phyloP scores from a whole-genome alignment of 2,329 filamentous ascomycete species.

The Alternaria novae-zelandiae region DNA sequence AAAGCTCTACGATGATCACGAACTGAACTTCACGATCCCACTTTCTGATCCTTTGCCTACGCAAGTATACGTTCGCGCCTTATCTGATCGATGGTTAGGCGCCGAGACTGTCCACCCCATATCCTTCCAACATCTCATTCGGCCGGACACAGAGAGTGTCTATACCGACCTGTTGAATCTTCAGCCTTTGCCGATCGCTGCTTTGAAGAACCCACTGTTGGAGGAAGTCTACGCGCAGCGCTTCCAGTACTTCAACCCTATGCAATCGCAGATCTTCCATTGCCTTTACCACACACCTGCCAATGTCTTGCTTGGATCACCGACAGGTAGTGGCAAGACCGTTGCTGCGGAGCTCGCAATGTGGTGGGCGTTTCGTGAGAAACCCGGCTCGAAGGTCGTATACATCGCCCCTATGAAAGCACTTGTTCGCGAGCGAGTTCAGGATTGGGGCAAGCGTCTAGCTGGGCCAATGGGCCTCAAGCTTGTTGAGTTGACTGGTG shows the following conservation, averaged over 20 bases:
- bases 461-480: constrained; percentile 84
- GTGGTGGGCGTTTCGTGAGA: constrained; percentile 99
- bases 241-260: constrained; percentile 97
- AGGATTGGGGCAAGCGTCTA: constrained; percentile 88
- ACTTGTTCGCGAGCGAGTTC: constrained; percentile 91
- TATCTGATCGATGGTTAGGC: constrained; percentile 95
- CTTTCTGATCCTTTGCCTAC: constrained; percentile 90
- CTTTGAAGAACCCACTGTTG: constrained; percentile 82
- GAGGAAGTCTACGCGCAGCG: constrained; percentile 88
- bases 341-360: constrained; percentile 95
- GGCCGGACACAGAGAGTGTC: constrained; percentile 95
- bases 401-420: constrained; percentile 99
- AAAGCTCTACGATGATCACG: constrained; percentile 94
- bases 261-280: constrained; percentile 99
- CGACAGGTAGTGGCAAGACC: constrained; percentile 96
- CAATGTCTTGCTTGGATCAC: constrained; percentile 93
- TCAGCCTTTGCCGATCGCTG: constrained; percentile 85
- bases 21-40: constrained; percentile 97
- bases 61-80: constrained; percentile 93
- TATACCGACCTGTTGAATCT: constrained; percentile 94
- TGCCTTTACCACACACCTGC: constrained; percentile 90
- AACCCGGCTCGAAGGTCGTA: constrained; percentile 94
- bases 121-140: constrained; percentile 96
- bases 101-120: constrained; percentile 95
- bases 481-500: constrained; percentile 93